A percentile compares a stretch with the other conserved stretches of the same genome.
Evolutionary conservation across 176 grass and related monocot genomes (phyloP).

Genomic region (Cenchrus fungigraminus): DNA sequence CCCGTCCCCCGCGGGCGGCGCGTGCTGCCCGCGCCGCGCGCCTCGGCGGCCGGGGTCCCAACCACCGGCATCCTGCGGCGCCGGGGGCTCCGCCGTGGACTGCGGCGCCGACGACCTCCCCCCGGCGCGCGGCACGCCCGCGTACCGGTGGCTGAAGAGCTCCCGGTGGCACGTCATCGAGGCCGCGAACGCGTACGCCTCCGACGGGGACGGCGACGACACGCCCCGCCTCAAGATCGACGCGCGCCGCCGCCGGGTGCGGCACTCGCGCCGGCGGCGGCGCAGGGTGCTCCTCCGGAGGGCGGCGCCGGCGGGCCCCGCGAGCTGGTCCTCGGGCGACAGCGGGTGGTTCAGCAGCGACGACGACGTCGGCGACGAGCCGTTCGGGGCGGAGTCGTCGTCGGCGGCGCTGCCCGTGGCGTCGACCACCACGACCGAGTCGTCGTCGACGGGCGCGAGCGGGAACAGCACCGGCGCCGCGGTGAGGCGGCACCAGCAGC

Average conservation of each 20-base stretch:
- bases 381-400: background rate
- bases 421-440: constrained; percentile 46
- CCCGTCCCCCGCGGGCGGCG: background rate
- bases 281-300: constrained; percentile 30
- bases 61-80: background rate
- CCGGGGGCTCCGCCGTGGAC: constrained; percentile 23
- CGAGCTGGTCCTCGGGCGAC: constrained; percentile 58
- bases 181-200: constrained; percentile 35
- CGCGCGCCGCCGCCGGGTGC: constrained; percentile 37
- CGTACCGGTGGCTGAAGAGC: constrained; percentile 82
- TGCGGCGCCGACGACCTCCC: constrained; percentile 42
- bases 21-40: constrained; percentile 34
- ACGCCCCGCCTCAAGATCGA: constrained; percentile 72
- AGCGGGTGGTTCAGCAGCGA: constrained; percentile 90
- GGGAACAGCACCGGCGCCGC: constrained; percentile 13
- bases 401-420: constrained; percentile 13
- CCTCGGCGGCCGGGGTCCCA: constrained; percentile 17
- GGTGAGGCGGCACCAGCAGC: background rate
- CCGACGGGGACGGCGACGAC: constrained; percentile 32
- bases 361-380: constrained; percentile 40
- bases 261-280: constrained; percentile 23
- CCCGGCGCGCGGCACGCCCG: constrained; percentile 21
- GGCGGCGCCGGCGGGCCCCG: constrained; percentile 40
- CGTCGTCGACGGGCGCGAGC: constrained; percentile 50
- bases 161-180: constrained; percentile 82